Base-by-base conservation (phyloP, 805 yeast species). In the Teunomyces stri region DNA sequence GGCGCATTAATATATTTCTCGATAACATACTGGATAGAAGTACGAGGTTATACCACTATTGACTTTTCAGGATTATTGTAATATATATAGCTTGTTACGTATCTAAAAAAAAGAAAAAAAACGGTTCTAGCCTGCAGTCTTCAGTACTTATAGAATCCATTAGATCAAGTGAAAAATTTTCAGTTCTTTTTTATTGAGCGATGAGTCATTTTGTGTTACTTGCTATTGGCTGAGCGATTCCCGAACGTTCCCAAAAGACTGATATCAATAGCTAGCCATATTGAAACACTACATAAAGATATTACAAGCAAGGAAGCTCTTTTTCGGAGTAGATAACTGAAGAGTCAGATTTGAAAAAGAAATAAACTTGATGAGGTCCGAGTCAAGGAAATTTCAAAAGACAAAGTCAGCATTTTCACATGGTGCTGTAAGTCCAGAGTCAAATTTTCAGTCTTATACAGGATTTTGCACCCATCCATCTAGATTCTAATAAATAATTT, bases 1-100 rank as follows among this genome's bases (percentile, higher is more conserved):
- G 40, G 29, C 40, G 40, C 40, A 37, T 37, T 10, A 37, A 18
- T 37, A 37, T 37, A 12, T 37, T 37, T 37, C 40, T 37, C 16
- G 40, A 37, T 15, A 37, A 37, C 40, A 37, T 37, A n/a, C 25
- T 37, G n/a, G 40, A 21, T 22, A 15, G 34, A 15, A n/a, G 34
- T n/a, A 37, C 28, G 25, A 37, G 15, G 40, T 21, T 20, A 20
- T 12, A 12, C 40, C 29, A 37, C 40, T 12, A 11, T 21, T n/a
- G 16, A 37, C 13, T 11, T 3, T 37, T 22, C 12, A 37, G 40
- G 29, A 37, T n/a, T 25, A 12, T 21, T 7, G 22, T 21, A 6
- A 37, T 21, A 37, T 37, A 37, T 37, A 37, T 37, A 37, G 12
- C 25, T 21, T 35, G 12, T 20, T 12, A 37, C 29, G 40, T 37